Conservation (phyloP, 208 protist genomes). For the Acanthamoeba divionensis region DNA sequence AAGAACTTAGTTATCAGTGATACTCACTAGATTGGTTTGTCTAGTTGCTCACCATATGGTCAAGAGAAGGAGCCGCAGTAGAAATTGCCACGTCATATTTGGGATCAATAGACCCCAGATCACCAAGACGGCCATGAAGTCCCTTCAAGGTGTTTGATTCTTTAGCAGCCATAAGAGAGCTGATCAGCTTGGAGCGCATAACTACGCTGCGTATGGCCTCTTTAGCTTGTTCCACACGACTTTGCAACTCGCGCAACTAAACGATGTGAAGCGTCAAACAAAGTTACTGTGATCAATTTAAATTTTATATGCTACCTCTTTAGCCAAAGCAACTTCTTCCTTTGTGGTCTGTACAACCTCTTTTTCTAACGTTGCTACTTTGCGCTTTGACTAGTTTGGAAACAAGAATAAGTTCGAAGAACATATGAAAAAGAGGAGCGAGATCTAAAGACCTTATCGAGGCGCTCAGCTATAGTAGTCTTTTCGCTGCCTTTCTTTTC, state of each 20-base stretch:
- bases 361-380: not conserved
- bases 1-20: not conserved
- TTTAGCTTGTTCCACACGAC: not conserved
- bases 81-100: constrained; percentile 97
- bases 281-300: too few species aligned
- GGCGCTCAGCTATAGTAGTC: too few species aligned
- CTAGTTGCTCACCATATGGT: constrained; percentile 90
- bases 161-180: constrained; percentile 52
- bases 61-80: constrained; percentile 90
- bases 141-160: constrained; percentile 64
- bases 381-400: not conserved
- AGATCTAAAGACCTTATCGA: too few species aligned
- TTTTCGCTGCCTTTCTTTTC: too few species aligned
- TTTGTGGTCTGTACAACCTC: too few species aligned
- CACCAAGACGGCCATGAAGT: constrained; percentile 92
- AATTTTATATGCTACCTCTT: not conserved
- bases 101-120: constrained; percentile 95
- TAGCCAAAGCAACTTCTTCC: too few species aligned
- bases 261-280: too few species aligned
- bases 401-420: too few species aligned
- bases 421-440: too few species aligned
- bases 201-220: not conserved
- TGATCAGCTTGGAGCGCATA: not conserved
- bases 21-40: not conserved
- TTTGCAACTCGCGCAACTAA: not conserved